These are phyloP conservation scores for Podochytrium sp. DNA, from an alignment of 192 early-diverging fungal species.

Conservation along the genomic window DNA sequence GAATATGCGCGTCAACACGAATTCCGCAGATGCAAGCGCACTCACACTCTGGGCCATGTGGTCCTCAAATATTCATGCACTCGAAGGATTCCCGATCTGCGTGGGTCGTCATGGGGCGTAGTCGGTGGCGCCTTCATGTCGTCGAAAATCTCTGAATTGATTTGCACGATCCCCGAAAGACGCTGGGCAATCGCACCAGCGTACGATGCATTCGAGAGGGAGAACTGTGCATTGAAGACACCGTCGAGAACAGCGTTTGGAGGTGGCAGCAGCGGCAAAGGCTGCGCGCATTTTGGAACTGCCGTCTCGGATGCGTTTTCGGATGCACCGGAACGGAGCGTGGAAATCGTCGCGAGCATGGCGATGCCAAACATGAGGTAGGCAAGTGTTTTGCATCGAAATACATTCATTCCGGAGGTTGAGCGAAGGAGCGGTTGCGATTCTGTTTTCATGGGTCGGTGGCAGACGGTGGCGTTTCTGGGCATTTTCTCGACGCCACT, in stretches of 20 bases:
- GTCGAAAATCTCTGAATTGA: constrained; percentile 45
- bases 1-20: background rate
- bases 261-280: constrained; percentile 9
- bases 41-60: constrained; percentile 30
- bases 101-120: constrained; percentile 14
- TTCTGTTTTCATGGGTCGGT: too few relatives aligned
- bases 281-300: constrained; percentile 24
- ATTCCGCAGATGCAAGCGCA: background rate
- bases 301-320: background rate
- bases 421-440: background rate
- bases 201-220: constrained; percentile 24
- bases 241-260: constrained; percentile 15
- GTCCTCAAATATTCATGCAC: constrained; percentile 18
- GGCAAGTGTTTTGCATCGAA: too few relatives aligned
- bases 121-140: constrained; percentile 32
- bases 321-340: background rate
- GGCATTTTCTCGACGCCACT: background rate
- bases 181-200: constrained; percentile 17
- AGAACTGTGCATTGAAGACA: constrained; percentile 10
- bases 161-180: constrained; percentile 36
- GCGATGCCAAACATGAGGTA: background rate
- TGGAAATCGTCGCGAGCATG: background rate
- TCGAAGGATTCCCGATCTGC: constrained; percentile 14
- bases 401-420: background rate
- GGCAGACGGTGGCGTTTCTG: too few relatives aligned